A percentile compares a stretch with the other conserved stretches of the same genome.
Evolutionary conservation across 2,329 filamentous ascomycete species (phyloP).

Genomic region (Boeremia exigua): DNA sequence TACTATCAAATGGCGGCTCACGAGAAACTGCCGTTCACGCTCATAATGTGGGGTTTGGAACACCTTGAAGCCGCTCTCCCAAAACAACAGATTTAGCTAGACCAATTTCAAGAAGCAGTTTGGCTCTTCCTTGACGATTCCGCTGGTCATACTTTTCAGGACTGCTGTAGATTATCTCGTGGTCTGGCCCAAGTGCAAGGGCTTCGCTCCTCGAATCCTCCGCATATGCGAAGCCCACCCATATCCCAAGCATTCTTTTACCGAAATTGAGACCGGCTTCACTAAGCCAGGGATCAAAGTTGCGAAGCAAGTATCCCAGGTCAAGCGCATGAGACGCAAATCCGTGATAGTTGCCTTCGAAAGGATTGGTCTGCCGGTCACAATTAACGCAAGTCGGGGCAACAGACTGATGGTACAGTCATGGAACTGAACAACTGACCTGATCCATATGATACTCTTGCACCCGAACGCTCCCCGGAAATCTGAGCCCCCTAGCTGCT

Average conservation of each 20-base stretch:
- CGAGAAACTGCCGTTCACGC: background rate
- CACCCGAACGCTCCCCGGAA: background rate
- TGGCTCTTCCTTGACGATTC: background rate
- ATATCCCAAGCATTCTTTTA: background rate
- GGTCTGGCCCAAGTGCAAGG: background rate
- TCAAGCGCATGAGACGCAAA: background rate
- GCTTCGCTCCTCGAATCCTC: background rate
- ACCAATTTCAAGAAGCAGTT: background rate
- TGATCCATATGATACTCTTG: conserved; percentile 1
- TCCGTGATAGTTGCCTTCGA: background rate
- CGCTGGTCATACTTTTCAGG: background rate
- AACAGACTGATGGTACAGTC: no score
- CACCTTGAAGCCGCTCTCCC: background rate
- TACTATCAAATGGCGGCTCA: background rate
- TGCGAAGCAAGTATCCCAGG: background rate
- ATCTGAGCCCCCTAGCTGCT: background rate
- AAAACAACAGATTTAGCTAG: conserved; percentile 1
- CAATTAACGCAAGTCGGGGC: background rate
- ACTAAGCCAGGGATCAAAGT: background rate
- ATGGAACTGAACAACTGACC: background rate
- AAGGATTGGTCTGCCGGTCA: background rate
- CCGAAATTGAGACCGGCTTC: background rate
- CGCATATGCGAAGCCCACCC: background rate
- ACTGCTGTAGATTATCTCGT: background rate
- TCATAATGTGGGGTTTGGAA: background rate